These are phyloP conservation scores for Rhodosporidiobolus odoratus DNA, from an alignment of 768 basidiomycete genomes.

Conservation along the genomic window DNA sequence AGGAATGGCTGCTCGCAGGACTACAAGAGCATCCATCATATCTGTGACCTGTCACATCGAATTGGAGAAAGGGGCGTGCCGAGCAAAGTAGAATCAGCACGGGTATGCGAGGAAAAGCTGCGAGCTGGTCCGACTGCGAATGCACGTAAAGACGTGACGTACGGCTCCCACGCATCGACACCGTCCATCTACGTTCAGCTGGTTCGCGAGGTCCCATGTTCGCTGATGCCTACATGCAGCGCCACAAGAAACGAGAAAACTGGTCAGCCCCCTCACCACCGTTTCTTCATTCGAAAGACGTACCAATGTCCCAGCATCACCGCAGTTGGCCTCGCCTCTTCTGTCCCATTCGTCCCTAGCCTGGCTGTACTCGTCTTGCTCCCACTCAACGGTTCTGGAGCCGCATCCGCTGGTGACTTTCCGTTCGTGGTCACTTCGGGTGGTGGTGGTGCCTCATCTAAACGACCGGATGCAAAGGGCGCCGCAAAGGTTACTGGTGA, in stretches of 20 bases:
- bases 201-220: not conserved
- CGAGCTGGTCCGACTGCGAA: not conserved
- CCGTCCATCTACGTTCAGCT: not conserved
- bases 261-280: not conserved
- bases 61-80: not conserved
- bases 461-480: not conserved
- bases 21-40: not conserved
- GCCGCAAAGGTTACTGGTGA: not conserved
- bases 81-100: not conserved
- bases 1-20: not conserved
- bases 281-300: not conserved
- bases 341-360: not conserved
- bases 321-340: not conserved
- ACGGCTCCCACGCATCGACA: not conserved
- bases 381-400: not conserved
- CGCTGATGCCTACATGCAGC: not conserved
- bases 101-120: not conserved
- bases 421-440: too few species aligned
- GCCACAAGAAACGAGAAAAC: not conserved
- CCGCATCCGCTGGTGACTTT: too few species aligned
- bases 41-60: not conserved
- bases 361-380: too few species aligned
- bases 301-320: slow-evolving; percentile 5
- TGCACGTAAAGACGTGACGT: not conserved
- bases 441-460: too few species aligned